Evolutionary conservation across 73 alveolate genomes (phyloP), one percentile per base, ranked within the genome.

Genomic region (Paramecium pentaurelia): DNA sequence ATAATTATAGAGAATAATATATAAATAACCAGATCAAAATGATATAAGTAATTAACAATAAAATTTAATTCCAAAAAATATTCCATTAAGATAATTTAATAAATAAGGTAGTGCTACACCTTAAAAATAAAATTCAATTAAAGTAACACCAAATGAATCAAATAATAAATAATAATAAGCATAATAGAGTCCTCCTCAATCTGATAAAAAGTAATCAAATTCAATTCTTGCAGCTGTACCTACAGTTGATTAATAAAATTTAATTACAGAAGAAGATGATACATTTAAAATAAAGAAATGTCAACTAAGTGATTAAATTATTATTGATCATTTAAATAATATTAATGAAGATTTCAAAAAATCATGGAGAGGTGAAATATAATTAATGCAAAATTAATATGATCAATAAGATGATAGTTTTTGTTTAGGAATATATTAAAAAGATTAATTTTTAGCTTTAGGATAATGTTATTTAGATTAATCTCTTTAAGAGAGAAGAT

Each of bases 381-480:
- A 28, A 12, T 34, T 64, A 3, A 64, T 64, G 84, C 84, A 64
- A 64, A 32, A 64, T 32, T n/a, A 64, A 64, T 38, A 73, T 73
- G 16, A 73, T 73, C 6, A 73, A 73, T 73, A 73, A 16, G 60
- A 73, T 34, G 87, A 73, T 36, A 37, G 60, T 2, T 73, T 73
- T 73, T 73, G 87, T 37, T 32, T 73, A 14, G 87, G 60, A 16
- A 73, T 73, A 73, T 73, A 37, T 37, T 64, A 28, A 3, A 25
- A 16, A 20, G 32, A 32, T 6, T 20, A 73, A 1, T 14, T 73
- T 16, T 38, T 73, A 6, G 87, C 60, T 37, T 38, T 73, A 6
- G 87, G 60, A 9, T 73, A 73, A n/a, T 73, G 87, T 38, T 73
- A 16, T 73, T 14, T 73, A 38, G 87, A 73, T 73, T 30, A 25